Percentiles rank a stretch among this genome's conserved stretches.
These are phyloP conservation scores for Trichoderma afroharzianum DNA, from an alignment of 2,329 filamentous ascomycete species.

Conservation along the genomic window DNA sequence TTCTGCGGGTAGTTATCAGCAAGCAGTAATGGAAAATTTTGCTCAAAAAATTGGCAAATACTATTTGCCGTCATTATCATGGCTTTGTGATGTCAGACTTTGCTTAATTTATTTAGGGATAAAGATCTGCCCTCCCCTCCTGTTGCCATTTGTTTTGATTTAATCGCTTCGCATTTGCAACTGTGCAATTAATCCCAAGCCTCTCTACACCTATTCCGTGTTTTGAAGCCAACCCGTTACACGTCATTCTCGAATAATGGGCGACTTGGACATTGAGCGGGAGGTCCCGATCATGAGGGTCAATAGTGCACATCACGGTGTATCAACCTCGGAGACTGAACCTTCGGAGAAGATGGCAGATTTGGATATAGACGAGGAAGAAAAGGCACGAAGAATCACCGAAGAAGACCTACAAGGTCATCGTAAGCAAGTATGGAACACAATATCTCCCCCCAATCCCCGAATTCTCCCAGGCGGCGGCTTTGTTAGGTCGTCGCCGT, in stretches of 20 bases:
- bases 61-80: not conserved
- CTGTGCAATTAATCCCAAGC: not conserved
- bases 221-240: not conserved
- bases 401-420: not conserved
- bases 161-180: not conserved
- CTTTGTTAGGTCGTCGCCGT: not conserved
- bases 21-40: not conserved
- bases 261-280: not conserved
- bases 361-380: not conserved
- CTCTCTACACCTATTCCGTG: not conserved
- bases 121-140: not conserved
- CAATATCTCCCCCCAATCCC: not conserved
- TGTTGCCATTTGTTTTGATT: too few relatives aligned
- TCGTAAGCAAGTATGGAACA: not conserved
- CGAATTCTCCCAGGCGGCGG: not conserved
- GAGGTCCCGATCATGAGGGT: not conserved
- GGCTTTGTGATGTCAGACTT: not conserved
- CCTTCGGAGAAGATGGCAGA: not conserved
- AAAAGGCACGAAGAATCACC: not conserved
- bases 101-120: not conserved
- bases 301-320: not conserved
- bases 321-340: not conserved
- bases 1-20: not conserved
- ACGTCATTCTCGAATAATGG: not conserved
- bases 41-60: not conserved